These are phyloP conservation scores for Solanum medicagineum DNA, from an alignment of 257 asterid genomes.

Conservation along the genomic window DNA sequence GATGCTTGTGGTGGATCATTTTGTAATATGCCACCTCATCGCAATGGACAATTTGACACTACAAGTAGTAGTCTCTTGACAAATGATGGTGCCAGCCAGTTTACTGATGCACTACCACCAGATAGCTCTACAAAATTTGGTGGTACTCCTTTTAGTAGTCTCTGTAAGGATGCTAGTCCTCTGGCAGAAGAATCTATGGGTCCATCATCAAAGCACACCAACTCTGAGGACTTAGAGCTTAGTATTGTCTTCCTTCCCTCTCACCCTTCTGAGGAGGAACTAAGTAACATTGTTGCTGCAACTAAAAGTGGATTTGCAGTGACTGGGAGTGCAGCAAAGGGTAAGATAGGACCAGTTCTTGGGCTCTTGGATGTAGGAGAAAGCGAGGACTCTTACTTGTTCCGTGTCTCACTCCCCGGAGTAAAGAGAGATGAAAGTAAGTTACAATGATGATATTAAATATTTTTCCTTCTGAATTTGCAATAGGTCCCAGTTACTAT, in stretches of 20 bases:
- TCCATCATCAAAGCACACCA: conserved; percentile 9
- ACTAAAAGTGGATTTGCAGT: conserved; percentile 40
- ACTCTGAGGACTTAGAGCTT: conserved; percentile 14
- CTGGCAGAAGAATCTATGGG: neutral
- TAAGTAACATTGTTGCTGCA: conserved; percentile 47
- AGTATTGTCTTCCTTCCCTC: conserved; percentile 52
- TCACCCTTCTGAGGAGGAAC: conserved; percentile 49
- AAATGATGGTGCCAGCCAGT: neutral
- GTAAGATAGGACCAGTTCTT: conserved; percentile 52
- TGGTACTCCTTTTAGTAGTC: conserved; percentile 2
- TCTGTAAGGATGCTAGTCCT: neutral
- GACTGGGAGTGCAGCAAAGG: conserved; percentile 69
- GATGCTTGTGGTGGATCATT: neutral
- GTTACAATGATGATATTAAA: neutral
- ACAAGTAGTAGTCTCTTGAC: neutral
- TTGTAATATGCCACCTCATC: neutral
- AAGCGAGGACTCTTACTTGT: conserved; percentile 57
- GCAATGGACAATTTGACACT: neutral
- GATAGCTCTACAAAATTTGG: neutral
- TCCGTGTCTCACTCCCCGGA: conserved; percentile 88
- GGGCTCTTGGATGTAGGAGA: conserved; percentile 74
- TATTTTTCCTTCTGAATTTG: neutral
- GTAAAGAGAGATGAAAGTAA: conserved; percentile 78
- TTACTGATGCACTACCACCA: neutral
- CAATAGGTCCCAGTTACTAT: neutral